phyloP scores from a whole-genome alignment of 768 basidiomycete species.

The Agaricus subrufescens region DNA sequence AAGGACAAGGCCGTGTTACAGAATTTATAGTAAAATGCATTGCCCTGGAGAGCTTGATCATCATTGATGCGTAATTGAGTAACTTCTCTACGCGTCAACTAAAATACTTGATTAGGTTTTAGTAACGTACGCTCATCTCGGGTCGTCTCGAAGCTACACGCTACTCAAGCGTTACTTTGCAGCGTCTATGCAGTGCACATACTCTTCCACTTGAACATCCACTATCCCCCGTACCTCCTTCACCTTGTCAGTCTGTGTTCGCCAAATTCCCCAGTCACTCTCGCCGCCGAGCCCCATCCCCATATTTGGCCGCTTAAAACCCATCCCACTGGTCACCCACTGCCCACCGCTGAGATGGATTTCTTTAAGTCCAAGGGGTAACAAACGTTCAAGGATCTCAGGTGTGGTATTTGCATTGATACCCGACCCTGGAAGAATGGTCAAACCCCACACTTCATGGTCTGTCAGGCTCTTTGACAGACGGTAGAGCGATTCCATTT shows the following conservation, averaged over 20 bases:
- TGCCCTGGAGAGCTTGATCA: not conserved
- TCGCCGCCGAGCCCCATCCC: slow-evolving; percentile 58
- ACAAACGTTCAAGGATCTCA: slow-evolving; percentile 41
- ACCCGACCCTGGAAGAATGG: slow-evolving; percentile 73
- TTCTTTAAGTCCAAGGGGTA: slow-evolving; percentile 57
- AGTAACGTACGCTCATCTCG: not conserved
- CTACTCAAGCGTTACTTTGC: not conserved
- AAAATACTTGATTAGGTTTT: not conserved
- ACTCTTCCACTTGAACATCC: slow-evolving; percentile 30
- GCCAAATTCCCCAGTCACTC: slow-evolving; percentile 68
- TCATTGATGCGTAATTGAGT: not conserved
- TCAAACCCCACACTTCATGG: slow-evolving; percentile 34
- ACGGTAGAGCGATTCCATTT: slow-evolving; percentile 35
- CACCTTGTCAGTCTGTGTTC: slow-evolving; percentile 49
- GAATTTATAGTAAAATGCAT: not conserved
- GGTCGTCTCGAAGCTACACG: not conserved
- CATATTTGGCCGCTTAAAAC: slow-evolving; percentile 50
- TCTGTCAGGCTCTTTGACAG: slow-evolving; percentile 29
- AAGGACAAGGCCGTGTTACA: not conserved
- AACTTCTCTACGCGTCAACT: not conserved
- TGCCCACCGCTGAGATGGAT: slow-evolving; percentile 72
- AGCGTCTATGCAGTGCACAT: slow-evolving; percentile 7
- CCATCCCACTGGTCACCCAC: slow-evolving; percentile 55
- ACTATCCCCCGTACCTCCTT: slow-evolving; percentile 44
- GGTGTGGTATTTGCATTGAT: slow-evolving; percentile 57